Evolutionary conservation across 176 grass and related monocot genomes (phyloP).

Genomic region (Oropetium thomaeum): DNA sequence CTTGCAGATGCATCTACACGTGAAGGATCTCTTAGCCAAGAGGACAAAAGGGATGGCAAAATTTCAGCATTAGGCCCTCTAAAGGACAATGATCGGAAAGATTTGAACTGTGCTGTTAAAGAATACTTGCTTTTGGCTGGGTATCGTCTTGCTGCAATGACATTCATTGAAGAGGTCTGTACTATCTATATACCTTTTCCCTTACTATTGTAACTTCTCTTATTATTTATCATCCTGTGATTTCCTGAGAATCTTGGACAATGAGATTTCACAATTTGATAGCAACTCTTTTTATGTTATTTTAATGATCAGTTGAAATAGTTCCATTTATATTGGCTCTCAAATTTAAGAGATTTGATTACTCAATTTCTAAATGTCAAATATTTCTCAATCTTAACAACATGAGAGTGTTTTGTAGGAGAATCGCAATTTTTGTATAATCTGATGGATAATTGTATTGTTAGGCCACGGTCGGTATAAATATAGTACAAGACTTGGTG

Average conservation of each 20-base stretch:
- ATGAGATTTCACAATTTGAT: slow-evolving; percentile 1
- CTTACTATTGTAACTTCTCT: background rate
- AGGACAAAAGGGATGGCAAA: slow-evolving; percentile 52
- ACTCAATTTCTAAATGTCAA: background rate
- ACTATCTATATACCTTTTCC: slow-evolving; percentile 14
- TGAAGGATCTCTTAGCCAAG: slow-evolving; percentile 52
- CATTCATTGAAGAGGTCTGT: slow-evolving; percentile 92
- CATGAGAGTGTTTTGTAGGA: no score
- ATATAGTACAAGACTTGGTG: no score
- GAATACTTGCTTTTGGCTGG: slow-evolving; percentile 97
- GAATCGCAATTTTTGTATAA: no score
- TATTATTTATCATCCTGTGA: slow-evolving; percentile 1
- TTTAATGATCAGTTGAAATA: slow-evolving; percentile 6
- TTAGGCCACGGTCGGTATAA: no score
- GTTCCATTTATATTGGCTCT: background rate
- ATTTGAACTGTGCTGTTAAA: slow-evolving; percentile 92
- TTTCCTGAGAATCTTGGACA: slow-evolving; percentile 20
- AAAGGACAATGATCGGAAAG: slow-evolving; percentile 79
- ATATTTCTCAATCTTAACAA: no score
- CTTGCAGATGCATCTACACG: slow-evolving; percentile 46
- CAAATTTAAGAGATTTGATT: background rate
- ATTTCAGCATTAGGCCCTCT: slow-evolving; percentile 75
- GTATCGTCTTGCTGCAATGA: slow-evolving; percentile 94
- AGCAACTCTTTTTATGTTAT: background rate
- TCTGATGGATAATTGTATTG: no score